A percentile compares a stretch with the other conserved stretches of the same genome.
Evolutionary conservation across 768 basidiomycete genomes (phyloP).

Genomic region (Leccinellum luteum): DNA sequence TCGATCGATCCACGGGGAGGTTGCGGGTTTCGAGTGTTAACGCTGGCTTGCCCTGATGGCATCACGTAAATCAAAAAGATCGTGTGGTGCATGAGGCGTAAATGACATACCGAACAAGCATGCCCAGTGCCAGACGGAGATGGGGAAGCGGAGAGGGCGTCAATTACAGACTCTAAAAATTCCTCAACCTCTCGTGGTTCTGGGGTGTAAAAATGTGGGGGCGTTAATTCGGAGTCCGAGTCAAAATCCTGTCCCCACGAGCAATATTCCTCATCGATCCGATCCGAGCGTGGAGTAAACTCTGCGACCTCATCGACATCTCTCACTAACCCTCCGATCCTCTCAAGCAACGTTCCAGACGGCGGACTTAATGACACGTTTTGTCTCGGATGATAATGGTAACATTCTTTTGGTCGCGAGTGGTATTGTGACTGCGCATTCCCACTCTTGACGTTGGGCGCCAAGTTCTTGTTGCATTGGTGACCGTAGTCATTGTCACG

Average conservation of each 20-base stretch:
- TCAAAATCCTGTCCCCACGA: neutral
- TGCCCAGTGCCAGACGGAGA: neutral
- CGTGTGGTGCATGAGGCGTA: conserved; percentile 2
- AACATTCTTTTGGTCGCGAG: neutral
- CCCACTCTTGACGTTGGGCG: conserved; percentile 6
- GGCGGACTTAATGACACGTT: conserved; percentile 12
- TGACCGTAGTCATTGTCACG: neutral
- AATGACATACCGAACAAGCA: conserved; percentile 21
- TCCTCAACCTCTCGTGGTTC: conserved; percentile 25
- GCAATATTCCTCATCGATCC: conserved; percentile 7
- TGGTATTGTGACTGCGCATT: neutral
- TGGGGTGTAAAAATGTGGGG: conserved; percentile 16
- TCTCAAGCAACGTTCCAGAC: conserved; percentile 17
- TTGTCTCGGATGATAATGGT: neutral
- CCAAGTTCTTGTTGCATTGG: neutral
- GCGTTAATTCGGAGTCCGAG: neutral
- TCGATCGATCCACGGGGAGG: conserved; percentile 6
- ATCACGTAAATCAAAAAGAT: conserved; percentile 6
- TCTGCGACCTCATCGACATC: conserved; percentile 4
- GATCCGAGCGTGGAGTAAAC: conserved; percentile 1
- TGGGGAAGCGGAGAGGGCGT: neutral
- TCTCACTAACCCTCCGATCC: conserved; percentile 14
- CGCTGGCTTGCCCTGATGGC: conserved; percentile 7
- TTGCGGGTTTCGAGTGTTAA: conserved; percentile 14
- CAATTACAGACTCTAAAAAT: conserved; percentile 26